Evolutionary conservation across 352 stramenopile genomes (phyloP).

Genomic region (Phytophthora brassicae): DNA sequence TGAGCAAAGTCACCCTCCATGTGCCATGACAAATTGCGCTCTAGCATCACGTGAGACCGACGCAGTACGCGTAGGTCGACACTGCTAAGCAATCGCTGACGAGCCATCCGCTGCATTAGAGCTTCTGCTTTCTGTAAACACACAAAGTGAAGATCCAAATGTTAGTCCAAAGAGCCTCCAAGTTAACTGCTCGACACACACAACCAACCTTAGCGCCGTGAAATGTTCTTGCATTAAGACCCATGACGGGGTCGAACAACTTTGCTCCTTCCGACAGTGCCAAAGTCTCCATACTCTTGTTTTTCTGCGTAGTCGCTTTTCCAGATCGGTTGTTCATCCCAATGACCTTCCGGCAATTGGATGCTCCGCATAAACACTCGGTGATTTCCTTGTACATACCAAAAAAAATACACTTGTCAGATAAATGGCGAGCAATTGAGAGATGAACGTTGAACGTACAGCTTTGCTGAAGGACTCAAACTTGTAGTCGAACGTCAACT

Average conservation of each 20-base stretch:
- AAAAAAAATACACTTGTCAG: slow-evolving; percentile 10
- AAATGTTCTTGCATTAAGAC: slow-evolving; percentile 31
- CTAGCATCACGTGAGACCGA: slow-evolving; percentile 58
- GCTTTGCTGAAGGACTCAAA: slow-evolving; percentile 37
- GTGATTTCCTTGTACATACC: slow-evolving; percentile 60
- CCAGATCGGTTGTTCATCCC: slow-evolving; percentile 62
- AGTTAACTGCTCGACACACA: background rate
- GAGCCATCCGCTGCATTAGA: slow-evolving; percentile 62
- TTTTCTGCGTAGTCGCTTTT: slow-evolving; percentile 33
- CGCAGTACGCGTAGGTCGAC: slow-evolving; percentile 49
- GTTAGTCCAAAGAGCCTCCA: background rate
- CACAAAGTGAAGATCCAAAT: background rate
- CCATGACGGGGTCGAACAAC: slow-evolving; percentile 49
- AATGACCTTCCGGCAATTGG: slow-evolving; percentile 73
- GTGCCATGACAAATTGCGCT: slow-evolving; percentile 54
- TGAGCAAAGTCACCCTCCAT: slow-evolving; percentile 59
- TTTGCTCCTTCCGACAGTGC: slow-evolving; percentile 19
- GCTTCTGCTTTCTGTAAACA: slow-evolving; percentile 51
- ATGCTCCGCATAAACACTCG: slow-evolving; percentile 60
- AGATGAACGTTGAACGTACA: slow-evolving; percentile 7
- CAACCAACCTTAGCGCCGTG: slow-evolving; percentile 45
- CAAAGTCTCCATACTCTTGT: slow-evolving; percentile 16
- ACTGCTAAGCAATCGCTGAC: slow-evolving; percentile 49
- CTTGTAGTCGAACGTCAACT: slow-evolving; percentile 97
- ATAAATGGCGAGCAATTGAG: background rate